A percentile compares a stretch with the other conserved stretches of the same genome.
These are phyloP conservation scores for Aspergillus chevalieri DNA, from an alignment of 2,329 filamentous ascomycete genomes.

Conservation along the genomic window DNA sequence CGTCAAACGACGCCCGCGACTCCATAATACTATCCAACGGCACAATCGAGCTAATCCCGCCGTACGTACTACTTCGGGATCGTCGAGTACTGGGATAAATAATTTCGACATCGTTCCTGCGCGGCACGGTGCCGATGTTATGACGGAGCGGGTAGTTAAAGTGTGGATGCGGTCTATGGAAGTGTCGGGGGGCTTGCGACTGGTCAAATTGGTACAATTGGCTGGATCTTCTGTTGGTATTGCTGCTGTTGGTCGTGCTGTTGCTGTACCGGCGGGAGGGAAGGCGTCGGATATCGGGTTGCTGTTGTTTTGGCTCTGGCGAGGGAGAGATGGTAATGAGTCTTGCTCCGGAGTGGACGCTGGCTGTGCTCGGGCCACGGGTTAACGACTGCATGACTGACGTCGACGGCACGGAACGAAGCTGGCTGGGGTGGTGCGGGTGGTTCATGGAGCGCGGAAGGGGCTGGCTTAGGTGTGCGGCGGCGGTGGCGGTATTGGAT, in stretches of 20 bases:
- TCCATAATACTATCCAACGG: conserved; percentile 29
- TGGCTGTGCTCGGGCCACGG: conserved; percentile 6
- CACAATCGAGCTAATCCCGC: conserved; percentile 11
- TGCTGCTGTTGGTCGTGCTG: neutral
- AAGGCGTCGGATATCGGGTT: conserved; percentile 6
- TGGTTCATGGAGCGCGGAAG: conserved; percentile 14
- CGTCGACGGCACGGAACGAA: conserved; percentile 10
- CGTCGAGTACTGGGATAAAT: conserved; percentile 31
- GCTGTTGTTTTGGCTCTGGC: conserved; percentile 1
- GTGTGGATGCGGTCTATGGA: conserved; percentile 18
- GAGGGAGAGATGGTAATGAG: neutral
- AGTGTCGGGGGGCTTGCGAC: conserved; percentile 19
- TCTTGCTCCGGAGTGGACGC: neutral
- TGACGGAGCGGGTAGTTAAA: conserved; percentile 15
- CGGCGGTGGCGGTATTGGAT: conserved; percentile 10
- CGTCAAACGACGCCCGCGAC: conserved; percentile 22
- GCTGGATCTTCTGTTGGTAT: conserved; percentile 3
- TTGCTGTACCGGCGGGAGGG: conserved; percentile 6
- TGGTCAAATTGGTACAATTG: conserved; percentile 23
- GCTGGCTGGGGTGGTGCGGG: conserved; percentile 22
- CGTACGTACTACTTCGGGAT: conserved; percentile 28
- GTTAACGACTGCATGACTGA: conserved; percentile 5
- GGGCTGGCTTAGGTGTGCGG: conserved; percentile 14
- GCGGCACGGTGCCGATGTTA: conserved; percentile 16
- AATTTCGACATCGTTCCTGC: conserved; percentile 27